These are phyloP conservation scores for Hypoxylon cercidicola DNA, from an alignment of 495 filamentous ascomycete species.

Conservation along the genomic window DNA sequence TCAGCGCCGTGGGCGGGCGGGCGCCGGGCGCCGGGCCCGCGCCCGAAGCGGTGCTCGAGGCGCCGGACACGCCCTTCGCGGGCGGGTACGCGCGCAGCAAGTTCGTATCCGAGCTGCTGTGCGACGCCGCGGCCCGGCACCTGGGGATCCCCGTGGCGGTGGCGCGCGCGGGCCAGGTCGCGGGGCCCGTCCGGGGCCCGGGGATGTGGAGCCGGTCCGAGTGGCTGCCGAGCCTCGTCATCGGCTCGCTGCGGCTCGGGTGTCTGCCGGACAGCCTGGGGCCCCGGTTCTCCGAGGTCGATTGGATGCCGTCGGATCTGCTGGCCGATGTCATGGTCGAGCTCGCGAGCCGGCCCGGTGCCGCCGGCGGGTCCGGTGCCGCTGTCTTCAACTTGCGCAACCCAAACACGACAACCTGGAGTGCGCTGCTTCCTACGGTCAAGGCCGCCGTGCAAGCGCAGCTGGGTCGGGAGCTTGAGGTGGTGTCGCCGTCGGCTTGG, in stretches of 20 bases:
- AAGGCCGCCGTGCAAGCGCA: not conserved
- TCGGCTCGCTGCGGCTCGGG: conserved; percentile 14
- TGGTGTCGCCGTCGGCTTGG: conserved; percentile 20
- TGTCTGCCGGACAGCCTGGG: conserved; percentile 25
- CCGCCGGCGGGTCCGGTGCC: not conserved
- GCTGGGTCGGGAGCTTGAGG: not conserved
- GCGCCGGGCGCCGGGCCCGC: conserved; percentile 40
- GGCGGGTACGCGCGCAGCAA: conserved; percentile 66
- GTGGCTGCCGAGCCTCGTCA: conserved; percentile 31
- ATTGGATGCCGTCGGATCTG: conserved; percentile 29
- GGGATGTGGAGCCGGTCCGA: conserved; percentile 29
- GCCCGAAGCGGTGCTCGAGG: conserved; percentile 54
- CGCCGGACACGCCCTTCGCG: conserved; percentile 33
- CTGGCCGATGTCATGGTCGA: conserved; percentile 20
- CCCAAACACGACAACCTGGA: conserved; percentile 8
- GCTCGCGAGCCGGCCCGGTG: not conserved
- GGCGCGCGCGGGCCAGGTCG: conserved; percentile 45
- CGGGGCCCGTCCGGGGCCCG: conserved; percentile 22
- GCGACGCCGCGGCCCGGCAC: conserved; percentile 49
- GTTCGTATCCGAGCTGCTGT: conserved; percentile 58
- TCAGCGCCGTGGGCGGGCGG: conserved; percentile 10
- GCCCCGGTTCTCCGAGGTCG: conserved; percentile 15
- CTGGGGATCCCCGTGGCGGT: conserved; percentile 32
- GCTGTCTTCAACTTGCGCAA: conserved; percentile 28
- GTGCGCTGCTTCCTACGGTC: conserved; percentile 3